A percentile compares a stretch with the other conserved stretches of the same genome.
Conservation (phyloP, 306 rosid species). For the Lathyrus sativus region DNA sequence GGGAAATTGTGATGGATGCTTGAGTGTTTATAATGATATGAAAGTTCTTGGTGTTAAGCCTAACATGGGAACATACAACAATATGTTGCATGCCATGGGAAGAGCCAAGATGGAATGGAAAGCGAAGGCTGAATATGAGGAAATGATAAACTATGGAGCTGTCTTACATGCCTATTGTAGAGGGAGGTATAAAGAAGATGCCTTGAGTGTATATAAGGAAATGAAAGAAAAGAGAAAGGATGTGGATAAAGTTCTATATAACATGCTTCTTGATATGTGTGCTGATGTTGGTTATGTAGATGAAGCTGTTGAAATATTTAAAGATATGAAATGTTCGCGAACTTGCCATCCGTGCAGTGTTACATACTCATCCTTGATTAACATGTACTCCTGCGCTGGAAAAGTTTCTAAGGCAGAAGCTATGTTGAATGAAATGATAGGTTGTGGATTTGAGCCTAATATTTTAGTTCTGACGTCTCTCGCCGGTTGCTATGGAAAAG, state of each 20-base stretch:
- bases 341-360: background rate
- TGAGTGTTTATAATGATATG: conserved; percentile 83
- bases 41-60: background rate
- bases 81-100: background rate
- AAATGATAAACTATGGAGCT: background rate
- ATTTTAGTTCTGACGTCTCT: background rate
- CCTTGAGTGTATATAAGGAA: background rate
- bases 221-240: background rate
- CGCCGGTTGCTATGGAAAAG: background rate
- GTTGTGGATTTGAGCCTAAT: background rate
- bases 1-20: conserved; percentile 77
- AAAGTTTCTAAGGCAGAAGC: background rate
- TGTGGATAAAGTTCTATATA: background rate
- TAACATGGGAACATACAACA: background rate
- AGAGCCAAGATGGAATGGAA: background rate
- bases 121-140: background rate
- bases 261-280: background rate
- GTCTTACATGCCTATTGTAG: background rate
- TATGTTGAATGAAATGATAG: background rate
- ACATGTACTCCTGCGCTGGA: background rate
- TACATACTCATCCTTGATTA: background rate
- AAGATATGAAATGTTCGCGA: background rate
- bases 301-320: background rate
- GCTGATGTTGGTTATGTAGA: background rate
- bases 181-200: background rate